A percentile compares a stretch with the other conserved stretches of the same genome.
These are phyloP conservation scores for Pyrus hybrid DNA, from an alignment of 331 rosid genomes.

Conservation along the genomic window DNA sequence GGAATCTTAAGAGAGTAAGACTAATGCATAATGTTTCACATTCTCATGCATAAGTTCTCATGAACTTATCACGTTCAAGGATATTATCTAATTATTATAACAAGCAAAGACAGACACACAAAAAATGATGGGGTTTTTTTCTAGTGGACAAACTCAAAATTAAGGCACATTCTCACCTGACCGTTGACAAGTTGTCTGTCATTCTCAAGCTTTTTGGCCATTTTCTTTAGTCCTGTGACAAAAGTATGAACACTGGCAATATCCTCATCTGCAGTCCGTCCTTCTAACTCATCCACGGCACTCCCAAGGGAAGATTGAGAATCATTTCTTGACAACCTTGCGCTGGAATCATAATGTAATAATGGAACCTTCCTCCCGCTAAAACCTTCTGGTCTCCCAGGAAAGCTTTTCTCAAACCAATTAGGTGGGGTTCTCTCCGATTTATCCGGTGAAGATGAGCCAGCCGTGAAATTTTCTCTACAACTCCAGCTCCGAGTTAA, in stretches of 20 bases:
- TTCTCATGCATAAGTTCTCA: no score
- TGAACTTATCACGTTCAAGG: background rate
- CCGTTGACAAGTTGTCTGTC: conserved; percentile 61
- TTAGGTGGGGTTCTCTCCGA: conserved; percentile 58
- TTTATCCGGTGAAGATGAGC: conserved; percentile 45
- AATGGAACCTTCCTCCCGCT: conserved; percentile 39
- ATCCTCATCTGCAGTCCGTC: conserved; percentile 54
- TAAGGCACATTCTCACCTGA: conserved; percentile 48
- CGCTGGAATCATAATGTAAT: conserved; percentile 34
- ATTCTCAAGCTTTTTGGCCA: conserved; percentile 64
- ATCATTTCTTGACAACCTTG: conserved; percentile 46
- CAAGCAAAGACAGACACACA: background rate
- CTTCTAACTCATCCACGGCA: conserved; percentile 44
- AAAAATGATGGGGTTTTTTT: no score
- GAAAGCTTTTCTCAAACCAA: conserved; percentile 61
- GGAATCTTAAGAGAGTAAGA: background rate
- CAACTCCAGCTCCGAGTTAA: conserved; percentile 87
- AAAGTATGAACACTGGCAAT: conserved; percentile 81
- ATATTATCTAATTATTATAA: background rate
- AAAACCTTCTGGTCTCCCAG: conserved; percentile 80
- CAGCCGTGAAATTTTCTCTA: conserved; percentile 43
- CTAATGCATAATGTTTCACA: conserved; percentile 1
- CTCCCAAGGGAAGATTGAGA: conserved; percentile 83
- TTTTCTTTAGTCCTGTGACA: conserved; percentile 85
- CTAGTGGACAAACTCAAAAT: no score